phyloP scores from a whole-genome alignment of 805 yeast species.

The Starmera caribaea region DNA sequence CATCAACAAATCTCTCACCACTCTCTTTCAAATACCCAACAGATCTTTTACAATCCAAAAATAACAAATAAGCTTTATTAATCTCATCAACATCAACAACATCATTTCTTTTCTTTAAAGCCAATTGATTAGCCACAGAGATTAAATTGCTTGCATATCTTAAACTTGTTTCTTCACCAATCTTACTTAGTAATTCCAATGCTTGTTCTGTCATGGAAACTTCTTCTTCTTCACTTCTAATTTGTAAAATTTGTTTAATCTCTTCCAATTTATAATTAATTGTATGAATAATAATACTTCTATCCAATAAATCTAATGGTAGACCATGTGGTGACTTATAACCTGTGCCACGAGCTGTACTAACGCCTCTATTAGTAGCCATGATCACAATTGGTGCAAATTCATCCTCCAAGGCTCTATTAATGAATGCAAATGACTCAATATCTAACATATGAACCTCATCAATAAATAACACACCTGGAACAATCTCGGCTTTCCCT shows the following conservation, averaged over 20 bases:
- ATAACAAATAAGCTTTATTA: constrained; percentile 77
- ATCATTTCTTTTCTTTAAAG: constrained; percentile 67
- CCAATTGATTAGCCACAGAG: constrained; percentile 80
- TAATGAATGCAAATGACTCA: constrained; percentile 90
- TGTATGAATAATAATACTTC: constrained; percentile 89
- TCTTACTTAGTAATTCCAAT: constrained; percentile 75
- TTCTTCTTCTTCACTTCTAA: constrained; percentile 92
- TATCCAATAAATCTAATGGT: constrained; percentile 88
- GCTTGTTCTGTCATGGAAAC: constrained; percentile 79
- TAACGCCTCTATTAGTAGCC: constrained; percentile 96
- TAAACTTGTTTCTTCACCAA: constrained; percentile 82
- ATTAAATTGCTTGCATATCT: constrained; percentile 90
- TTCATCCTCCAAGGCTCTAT: constrained; percentile 93
- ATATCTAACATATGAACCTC: constrained; percentile 98
- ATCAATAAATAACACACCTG: constrained; percentile 95
- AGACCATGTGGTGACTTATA: constrained; percentile 97
- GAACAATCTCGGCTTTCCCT: constrained; percentile 96
- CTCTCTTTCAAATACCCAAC: constrained; percentile 74
- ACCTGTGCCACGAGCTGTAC: constrained; percentile 89
- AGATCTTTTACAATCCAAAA: constrained; percentile 82
- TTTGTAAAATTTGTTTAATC: constrained; percentile 73
- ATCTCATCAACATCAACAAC: constrained; percentile 72
- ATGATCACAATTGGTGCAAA: constrained; percentile 94
- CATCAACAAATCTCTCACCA: constrained; percentile 63
- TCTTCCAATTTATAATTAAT: constrained; percentile 70